A percentile compares a stretch with the other conserved stretches of the same genome.
These are phyloP conservation scores for Colletotrichum sidae DNA, from an alignment of 2,329 filamentous ascomycete genomes.

Conservation along the genomic window DNA sequence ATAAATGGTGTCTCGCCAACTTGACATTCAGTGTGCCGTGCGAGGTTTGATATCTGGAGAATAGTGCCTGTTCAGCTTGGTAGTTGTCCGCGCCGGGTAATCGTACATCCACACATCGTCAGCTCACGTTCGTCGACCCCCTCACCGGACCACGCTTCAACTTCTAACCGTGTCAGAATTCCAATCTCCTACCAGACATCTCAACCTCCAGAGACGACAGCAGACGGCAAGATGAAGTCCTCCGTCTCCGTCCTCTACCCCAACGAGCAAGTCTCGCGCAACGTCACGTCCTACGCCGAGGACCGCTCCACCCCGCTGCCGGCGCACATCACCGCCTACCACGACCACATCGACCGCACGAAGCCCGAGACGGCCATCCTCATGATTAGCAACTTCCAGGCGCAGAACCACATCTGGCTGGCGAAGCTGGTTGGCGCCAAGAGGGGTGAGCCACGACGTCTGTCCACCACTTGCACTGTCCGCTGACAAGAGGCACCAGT, in stretches of 20 bases:
- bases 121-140: no score
- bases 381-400: conserved; percentile 57
- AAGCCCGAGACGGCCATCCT: conserved; percentile 45
- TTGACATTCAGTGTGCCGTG: no score
- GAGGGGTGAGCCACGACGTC: conserved; percentile 43
- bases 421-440: conserved; percentile 55
- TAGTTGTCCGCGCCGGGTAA: no score
- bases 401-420: conserved; percentile 54
- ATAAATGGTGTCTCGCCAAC: no score
- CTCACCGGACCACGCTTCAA: no score
- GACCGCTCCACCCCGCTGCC: conserved; percentile 56
- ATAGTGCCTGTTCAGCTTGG: no score
- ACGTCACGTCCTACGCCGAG: conserved; percentile 57
- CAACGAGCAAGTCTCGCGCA: conserved; percentile 52
- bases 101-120: no score
- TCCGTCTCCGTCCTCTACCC: conserved; percentile 54
- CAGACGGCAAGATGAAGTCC: conserved; percentile 50
- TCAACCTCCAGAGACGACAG: not conserved
- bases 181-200: no score
- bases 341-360: conserved; percentile 45
- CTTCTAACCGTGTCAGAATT: no score
- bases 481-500: conserved; percentile 44
- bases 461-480: no score
- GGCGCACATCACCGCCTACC: conserved; percentile 54
- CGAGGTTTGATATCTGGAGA: no score